These are phyloP conservation scores for Rhynchosporium agropyri DNA, from an alignment of 2,329 filamentous ascomycete species.

Conservation along the genomic window DNA sequence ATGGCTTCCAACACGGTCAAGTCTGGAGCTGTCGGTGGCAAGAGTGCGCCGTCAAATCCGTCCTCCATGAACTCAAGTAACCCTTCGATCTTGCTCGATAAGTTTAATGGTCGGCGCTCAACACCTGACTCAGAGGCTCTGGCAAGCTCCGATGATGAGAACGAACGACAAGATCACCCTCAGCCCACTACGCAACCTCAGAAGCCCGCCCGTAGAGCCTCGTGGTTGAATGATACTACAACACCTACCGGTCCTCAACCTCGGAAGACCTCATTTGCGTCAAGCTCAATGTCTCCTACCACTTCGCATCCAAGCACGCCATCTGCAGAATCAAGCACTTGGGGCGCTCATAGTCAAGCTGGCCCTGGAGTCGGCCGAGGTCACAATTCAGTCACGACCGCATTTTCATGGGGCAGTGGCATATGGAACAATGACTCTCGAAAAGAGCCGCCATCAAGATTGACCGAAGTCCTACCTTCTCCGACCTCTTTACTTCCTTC, in stretches of 20 bases:
- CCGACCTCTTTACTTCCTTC: slow-evolving; percentile 63
- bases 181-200: slow-evolving; percentile 53
- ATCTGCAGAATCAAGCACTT: slow-evolving; percentile 63
- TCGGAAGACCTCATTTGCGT: slow-evolving; percentile 76
- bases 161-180: slow-evolving; percentile 60
- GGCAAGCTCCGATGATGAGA: slow-evolving; percentile 92
- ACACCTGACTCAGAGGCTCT: slow-evolving; percentile 94
- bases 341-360: slow-evolving; percentile 56
- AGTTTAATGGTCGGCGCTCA: slow-evolving; percentile 75
- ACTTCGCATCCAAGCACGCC: slow-evolving; percentile 82
- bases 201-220: slow-evolving; percentile 72
- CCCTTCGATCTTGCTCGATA: slow-evolving; percentile 71
- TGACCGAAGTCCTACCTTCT: slow-evolving; percentile 75
- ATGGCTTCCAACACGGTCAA: slow-evolving; percentile 14
- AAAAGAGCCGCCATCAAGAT: slow-evolving; percentile 74
- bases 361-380: slow-evolving; percentile 48
- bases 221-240: slow-evolving; percentile 83
- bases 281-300: slow-evolving; percentile 75
- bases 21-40: slow-evolving; percentile 39
- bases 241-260: slow-evolving; percentile 62
- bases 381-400: slow-evolving; percentile 44
- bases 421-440: slow-evolving; percentile 78
- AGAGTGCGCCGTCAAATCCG: slow-evolving; percentile 50
- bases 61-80: slow-evolving; percentile 58
- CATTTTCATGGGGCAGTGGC: slow-evolving; percentile 75